Conservation (phyloP, 192 early-diverging fungal genomes). For the Phlyctochytrium planicorne region DNA sequence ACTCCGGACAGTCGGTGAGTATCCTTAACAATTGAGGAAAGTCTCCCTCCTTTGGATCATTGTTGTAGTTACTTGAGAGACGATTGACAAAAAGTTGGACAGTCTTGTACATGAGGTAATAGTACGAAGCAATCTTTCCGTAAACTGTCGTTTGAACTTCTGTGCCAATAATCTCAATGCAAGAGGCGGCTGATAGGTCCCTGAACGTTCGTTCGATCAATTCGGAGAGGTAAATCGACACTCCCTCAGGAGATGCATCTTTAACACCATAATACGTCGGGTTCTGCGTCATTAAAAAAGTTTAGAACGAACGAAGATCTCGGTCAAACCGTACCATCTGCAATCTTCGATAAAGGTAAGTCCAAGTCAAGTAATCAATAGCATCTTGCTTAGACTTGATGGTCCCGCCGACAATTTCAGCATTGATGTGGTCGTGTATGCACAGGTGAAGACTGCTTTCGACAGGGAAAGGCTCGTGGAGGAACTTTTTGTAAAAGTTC, state of each 20-base stretch:
- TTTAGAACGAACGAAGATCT: conserved; percentile 4
- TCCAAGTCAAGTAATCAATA: conserved; percentile 94
- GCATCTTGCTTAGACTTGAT: conserved; percentile 91
- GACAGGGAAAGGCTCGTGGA: conserved; percentile 82
- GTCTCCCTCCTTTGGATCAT: conserved; percentile 38
- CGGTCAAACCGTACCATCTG: conserved; percentile 47
- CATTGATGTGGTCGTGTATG: conserved; percentile 87
- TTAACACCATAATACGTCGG: conserved; percentile 93
- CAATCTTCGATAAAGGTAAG: conserved; percentile 90
- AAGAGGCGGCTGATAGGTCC: conserved; percentile 68
- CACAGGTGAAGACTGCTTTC: conserved; percentile 54
- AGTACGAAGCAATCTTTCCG: conserved; percentile 86
- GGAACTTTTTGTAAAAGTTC: conserved; percentile 98
- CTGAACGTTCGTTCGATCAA: conserved; percentile 71
- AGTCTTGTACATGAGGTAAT: conserved; percentile 85
- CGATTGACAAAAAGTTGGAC: conserved; percentile 66
- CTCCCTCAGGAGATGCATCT: conserved; percentile 63
- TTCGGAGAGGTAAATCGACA: conserved; percentile 77
- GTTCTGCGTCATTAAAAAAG: conserved; percentile 69
- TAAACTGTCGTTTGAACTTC: conserved; percentile 70
- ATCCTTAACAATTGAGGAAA: conserved; percentile 69
- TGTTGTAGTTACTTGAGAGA: conserved; percentile 45
- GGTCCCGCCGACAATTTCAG: conserved; percentile 87
- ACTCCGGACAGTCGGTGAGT: conserved; percentile 82
- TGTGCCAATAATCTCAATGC: conserved; percentile 67